phyloP scores from a whole-genome alignment of 2,329 filamentous ascomycete genomes.

The Pseudocercospora eumusae region DNA sequence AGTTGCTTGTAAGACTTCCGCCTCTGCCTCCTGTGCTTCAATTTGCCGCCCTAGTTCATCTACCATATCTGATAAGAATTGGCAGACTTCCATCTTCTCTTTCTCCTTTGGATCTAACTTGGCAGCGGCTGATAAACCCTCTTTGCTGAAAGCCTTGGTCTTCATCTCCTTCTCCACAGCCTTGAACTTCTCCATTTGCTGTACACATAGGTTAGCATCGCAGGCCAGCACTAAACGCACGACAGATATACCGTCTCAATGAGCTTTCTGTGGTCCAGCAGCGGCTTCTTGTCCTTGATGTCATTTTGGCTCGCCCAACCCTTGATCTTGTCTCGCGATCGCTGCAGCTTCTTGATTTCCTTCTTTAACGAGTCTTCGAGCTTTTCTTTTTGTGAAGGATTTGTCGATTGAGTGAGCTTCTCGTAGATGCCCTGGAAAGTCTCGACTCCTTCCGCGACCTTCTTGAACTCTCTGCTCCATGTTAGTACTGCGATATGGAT shows the following conservation, averaged over 20 bases:
- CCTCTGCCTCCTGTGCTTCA: slow-evolving; percentile 86
- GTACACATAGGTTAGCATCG: slow-evolving; percentile 26
- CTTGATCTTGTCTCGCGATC: slow-evolving; percentile 97
- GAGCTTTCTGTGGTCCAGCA: slow-evolving; percentile 89
- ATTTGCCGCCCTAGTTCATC: slow-evolving; percentile 93
- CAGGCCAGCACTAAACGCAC: not conserved
- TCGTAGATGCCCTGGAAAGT: slow-evolving; percentile 96
- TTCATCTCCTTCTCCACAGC: slow-evolving; percentile 99
- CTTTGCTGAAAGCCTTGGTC: slow-evolving; percentile 98
- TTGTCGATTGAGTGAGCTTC: slow-evolving; percentile 91
- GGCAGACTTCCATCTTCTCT: slow-evolving; percentile 83
- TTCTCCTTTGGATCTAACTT: slow-evolving; percentile 98
- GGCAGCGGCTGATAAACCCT: slow-evolving; percentile 85
- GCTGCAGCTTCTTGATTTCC: slow-evolving; percentile 99
- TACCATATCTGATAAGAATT: slow-evolving; percentile 83
- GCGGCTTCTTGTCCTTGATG: slow-evolving; percentile 97
- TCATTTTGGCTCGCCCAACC: slow-evolving; percentile 98
- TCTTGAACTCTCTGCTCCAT: slow-evolving; percentile 71
- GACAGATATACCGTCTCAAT: slow-evolving; percentile 82
- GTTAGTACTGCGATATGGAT: slow-evolving; percentile 24
- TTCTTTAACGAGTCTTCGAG: slow-evolving; percentile 96
- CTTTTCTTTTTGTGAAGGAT: slow-evolving; percentile 96
- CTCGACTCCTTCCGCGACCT: slow-evolving; percentile 87
- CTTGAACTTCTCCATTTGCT: slow-evolving; percentile 99
- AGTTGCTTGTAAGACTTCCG: slow-evolving; percentile 79